Base-by-base conservation (phyloP, 768 basidiomycete genomes). In the Tylopilus sp. region DNA sequence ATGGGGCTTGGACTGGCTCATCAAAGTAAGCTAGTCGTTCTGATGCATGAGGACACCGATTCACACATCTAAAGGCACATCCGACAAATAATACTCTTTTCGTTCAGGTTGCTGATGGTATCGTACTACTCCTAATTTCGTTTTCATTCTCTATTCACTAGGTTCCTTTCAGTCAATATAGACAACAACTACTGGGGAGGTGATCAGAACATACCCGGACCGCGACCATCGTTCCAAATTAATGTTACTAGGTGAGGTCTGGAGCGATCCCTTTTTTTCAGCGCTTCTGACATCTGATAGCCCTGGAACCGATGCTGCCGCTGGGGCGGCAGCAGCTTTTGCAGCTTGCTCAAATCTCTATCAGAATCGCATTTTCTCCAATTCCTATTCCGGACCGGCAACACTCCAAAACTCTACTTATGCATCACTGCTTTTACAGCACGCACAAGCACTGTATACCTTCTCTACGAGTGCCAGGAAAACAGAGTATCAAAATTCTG, bases 1-100 rank as follows among this genome's bases (percentile, higher is more conserved):
- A 54, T 96, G 91, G 90, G 87, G 92, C 24, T 79, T 92, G 41
- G 87, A 92, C 69, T 97, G 92, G 92, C 73, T 95, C 46, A 91
- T 95, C 48, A 92, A 90, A 76, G 92, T 86, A 52, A 55, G 75
- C 47, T n/a, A 17, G 21, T 3, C 12, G 8, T 48, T 14, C 21
- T 45, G 9, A n/a, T 28, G 6, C 24, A 48, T 13, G 14, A 40
- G 28, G 33, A 13, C 11, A 19, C 10, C 19, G 43, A 29, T 29
- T 44, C 21, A 48, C 42, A 17, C 52, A 31, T 55, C 34, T 21
- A 29, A 61, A 94, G 90, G 92, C 90, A 9, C 93, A 97, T 68
- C 84, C 93, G 1, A 71, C 80, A 19, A 75, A 83, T 17, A 77
- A 80, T 48, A 86, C 85, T 0, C 77, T 98, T 40, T 89, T 80